Base-by-base conservation (phyloP, 2,329 filamentous ascomycete genomes). In the Drechslera avenae region DNA sequence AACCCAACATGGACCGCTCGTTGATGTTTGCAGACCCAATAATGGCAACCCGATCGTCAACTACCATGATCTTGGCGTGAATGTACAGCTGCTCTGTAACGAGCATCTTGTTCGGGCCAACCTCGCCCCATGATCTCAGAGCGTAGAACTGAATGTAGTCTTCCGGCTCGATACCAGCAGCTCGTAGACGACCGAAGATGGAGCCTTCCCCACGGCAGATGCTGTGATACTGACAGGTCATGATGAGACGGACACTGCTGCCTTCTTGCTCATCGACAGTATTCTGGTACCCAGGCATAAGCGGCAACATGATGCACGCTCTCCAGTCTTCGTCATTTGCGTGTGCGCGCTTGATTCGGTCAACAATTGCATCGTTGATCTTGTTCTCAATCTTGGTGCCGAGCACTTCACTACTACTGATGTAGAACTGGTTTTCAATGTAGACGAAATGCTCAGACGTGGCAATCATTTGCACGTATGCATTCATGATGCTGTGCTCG, bases 11-110 rank as follows among this genome's bases (percentile, higher is more conserved):
- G 5, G 93, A 97, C 37, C 94, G 86, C 74, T 99, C 94, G 66
- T 99, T 99, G 79, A 99, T 97, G 71, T 99, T 99, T 45, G 94
- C 94, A 37, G 93, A 97, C 14, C 94, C 94, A 63, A 99, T 99
- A 54, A 99, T 86, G 16, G 88, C 93, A 50, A 94, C 85, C 28
- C 93, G 86, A 67, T 99, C 94, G 72, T 99, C 94, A 4, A 96
- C 93, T 48, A 99, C 83, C 80, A 97, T 97, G 60, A 89, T 89
- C 76, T 99, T 99, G 54, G 94, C 94, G 67, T 99, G 94, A 50
- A 99, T 97, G 70, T 99, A 99, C 9, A 99, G 83, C 75, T 97
- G 94, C 72, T 99, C 94, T 0, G 94, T 97, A 3, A 94, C 91
- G 31, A 97, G 78, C 50, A 86, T 84, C 60, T 94, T 89, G 57